Evolutionary conservation across 2,329 filamentous ascomycete genomes (phyloP).

Genomic region (Ambrosiella xylebori): DNA sequence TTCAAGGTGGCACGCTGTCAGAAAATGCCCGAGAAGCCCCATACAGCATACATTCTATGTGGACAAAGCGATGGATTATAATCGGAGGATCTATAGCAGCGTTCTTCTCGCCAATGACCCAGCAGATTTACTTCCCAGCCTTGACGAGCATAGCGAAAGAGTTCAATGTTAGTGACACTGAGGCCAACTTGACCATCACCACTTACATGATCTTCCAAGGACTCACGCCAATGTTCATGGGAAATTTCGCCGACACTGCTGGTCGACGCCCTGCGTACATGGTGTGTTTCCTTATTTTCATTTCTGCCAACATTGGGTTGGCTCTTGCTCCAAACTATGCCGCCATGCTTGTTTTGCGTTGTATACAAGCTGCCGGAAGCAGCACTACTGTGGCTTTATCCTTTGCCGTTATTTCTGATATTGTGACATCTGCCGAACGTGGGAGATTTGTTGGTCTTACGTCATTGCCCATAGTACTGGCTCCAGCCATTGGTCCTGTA

Average conservation of each 20-base stretch:
- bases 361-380: slow-evolving; percentile 40
- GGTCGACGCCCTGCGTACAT: slow-evolving; percentile 39
- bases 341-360: slow-evolving; percentile 35
- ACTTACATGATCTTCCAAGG: slow-evolving; percentile 45
- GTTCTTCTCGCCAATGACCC: slow-evolving; percentile 30
- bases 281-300: slow-evolving; percentile 34
- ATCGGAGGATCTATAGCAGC: slow-evolving; percentile 23
- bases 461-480: slow-evolving; percentile 30
- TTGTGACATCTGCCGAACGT: slow-evolving; percentile 43
- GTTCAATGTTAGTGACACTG: slow-evolving; percentile 24
- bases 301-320: slow-evolving; percentile 36
- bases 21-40: too few species aligned
- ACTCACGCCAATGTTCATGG: slow-evolving; percentile 38
- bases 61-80: slow-evolving; percentile 26
- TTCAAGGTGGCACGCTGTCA: too few species aligned
- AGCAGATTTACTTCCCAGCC: slow-evolving; percentile 38
- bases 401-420: slow-evolving; percentile 43
- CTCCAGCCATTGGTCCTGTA: slow-evolving; percentile 34
- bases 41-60: slow-evolving; percentile 24
- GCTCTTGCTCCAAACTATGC: slow-evolving; percentile 31
- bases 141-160: slow-evolving; percentile 31
- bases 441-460: slow-evolving; percentile 41
- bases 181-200: slow-evolving; percentile 35
- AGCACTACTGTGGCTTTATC: slow-evolving; percentile 41
- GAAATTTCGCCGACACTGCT: slow-evolving; percentile 35